These are phyloP conservation scores for Phytomonas sp. DNA, from an alignment of 208 protist genomes.

Conservation along the genomic window DNA sequence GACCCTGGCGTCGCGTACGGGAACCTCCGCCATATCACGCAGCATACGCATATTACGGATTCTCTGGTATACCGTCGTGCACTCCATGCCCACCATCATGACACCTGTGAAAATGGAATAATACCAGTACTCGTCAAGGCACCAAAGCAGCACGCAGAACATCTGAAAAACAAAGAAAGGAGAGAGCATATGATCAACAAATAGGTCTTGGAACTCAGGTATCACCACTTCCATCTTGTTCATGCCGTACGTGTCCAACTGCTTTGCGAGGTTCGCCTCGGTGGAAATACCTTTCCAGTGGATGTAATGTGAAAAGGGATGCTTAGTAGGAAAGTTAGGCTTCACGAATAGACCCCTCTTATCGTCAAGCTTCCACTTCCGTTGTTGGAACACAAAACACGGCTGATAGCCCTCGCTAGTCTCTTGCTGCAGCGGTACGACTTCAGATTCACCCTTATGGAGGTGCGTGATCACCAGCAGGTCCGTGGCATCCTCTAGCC, in stretches of 20 bases:
- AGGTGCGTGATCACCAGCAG: constrained; percentile 64
- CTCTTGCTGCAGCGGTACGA: constrained; percentile 69
- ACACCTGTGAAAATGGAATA: constrained; percentile 96
- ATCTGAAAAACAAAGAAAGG: constrained; percentile 99
- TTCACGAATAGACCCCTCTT: constrained; percentile 64
- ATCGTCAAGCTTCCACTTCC: constrained; percentile 83
- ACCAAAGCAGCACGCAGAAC: constrained; percentile 95
- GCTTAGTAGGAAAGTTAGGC: constrained; percentile 73
- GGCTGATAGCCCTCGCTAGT: constrained; percentile 32
- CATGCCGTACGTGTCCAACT: constrained; percentile 67
- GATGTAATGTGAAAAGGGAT: constrained; percentile 72
- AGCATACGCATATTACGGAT: constrained; percentile 92
- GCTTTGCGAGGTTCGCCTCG: constrained; percentile 27
- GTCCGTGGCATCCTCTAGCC: constrained; percentile 48
- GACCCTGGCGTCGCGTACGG: constrained; percentile 66
- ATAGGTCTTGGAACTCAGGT: constrained; percentile 92
- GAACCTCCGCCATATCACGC: constrained; percentile 88
- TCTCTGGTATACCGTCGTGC: constrained; percentile 90
- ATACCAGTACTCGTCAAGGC: constrained; percentile 96
- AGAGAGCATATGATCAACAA: constrained; percentile 93
- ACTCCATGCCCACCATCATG: constrained; percentile 97
- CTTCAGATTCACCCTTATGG: constrained; percentile 81
- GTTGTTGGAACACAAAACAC: constrained; percentile 86
- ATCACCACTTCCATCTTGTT: constrained; percentile 93
- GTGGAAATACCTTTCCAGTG: constrained; percentile 56